A percentile compares a stretch with the other conserved stretches of the same genome.
These are phyloP conservation scores for Lolium multiflorum DNA, from an alignment of 176 grass and related monocot genomes.

Conservation along the genomic window DNA sequence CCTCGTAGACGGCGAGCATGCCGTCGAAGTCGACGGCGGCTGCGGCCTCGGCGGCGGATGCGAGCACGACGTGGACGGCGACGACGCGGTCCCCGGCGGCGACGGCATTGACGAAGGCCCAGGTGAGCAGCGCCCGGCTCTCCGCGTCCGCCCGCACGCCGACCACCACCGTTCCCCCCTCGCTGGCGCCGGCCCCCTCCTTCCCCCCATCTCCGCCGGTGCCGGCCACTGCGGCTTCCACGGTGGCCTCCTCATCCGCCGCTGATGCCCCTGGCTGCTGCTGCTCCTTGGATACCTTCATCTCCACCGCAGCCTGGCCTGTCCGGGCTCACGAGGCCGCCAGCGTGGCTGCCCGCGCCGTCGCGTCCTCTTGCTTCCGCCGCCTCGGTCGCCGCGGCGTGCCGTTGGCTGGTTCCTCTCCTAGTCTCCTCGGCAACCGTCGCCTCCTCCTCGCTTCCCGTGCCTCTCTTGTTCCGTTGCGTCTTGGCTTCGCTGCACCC, in stretches of 20 bases:
- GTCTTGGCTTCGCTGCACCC: not conserved
- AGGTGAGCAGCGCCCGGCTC: conserved; percentile 90
- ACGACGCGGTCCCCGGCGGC: conserved; percentile 72
- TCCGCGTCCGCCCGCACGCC: conserved; percentile 68
- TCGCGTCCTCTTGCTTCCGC: not conserved
- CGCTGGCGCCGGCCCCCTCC: too few relatives aligned
- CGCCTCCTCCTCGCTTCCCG: conserved; percentile 31
- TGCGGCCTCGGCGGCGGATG: conserved; percentile 42
- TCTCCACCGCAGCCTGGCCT: not conserved
- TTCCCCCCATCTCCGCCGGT: not conserved
- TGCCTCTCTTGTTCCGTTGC: conserved; percentile 37
- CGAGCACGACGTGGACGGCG: conserved; percentile 75
- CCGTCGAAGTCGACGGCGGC: conserved; percentile 66
- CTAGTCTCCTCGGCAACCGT: conserved; percentile 40
- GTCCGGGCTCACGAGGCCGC: too few relatives aligned
- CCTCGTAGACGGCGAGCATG: conserved; percentile 92
- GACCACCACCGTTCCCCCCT: conserved; percentile 83
- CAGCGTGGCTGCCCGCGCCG: not conserved
- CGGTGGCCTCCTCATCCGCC: not conserved
- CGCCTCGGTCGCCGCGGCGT: conserved; percentile 16
- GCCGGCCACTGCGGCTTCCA: not conserved
- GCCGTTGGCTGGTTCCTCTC: conserved; percentile 30
- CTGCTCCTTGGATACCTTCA: conserved; percentile 51
- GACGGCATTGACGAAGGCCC: conserved; percentile 81
- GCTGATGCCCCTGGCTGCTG: not conserved